Evolutionary conservation across 1,284 basidiomycete genomes (phyloP), one percentile per base, ranked within the genome.

Genomic region (Boletus hoseneyae): DNA sequence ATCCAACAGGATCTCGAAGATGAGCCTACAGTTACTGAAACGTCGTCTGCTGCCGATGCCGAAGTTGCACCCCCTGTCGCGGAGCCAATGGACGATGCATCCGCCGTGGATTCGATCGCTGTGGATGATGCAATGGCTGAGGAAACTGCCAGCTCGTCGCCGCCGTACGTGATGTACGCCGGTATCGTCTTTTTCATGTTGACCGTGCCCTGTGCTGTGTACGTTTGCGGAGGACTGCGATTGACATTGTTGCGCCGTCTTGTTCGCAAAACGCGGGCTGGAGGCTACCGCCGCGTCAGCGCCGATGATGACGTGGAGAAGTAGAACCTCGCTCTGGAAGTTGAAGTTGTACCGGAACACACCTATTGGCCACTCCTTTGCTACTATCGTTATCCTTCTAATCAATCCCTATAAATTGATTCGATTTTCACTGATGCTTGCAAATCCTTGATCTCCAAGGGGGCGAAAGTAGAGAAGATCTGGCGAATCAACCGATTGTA

Each of bases 181-280:
- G 64, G 77, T 53, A 68, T 80, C 52, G 64, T 73, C 25, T 42
- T 61, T 15, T 50, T 83, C 42, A 58, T 80, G 48, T 67, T 75
- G 45, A 75, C 73, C 1, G 64, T 76, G 30, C 67, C 76, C 21
- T 73, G 70, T n/a, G 78, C 65, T 11, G 64, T 78, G n/a, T 82
- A 85, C 56, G 61, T 77, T 51, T 83, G 83, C 35, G 81, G 83
- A 33, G 82, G 82, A 23, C 42, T 72, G 41, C 73, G 72, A 30
- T 42, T 47, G 0, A 47, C 16, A 42, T 73, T 70, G 60, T 55
- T 76, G 47, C 72, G 73, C 36, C 73, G 75, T 33, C 47, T 77
- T 16, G 45, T 78, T 41, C 70, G 69, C 41, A 66, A 42, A 38
- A 23, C 41, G 9, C 45, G 53, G 12, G 47, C 46, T 30, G 66